Evolutionary conservation across 768 basidiomycete species (phyloP).

Genomic region (Serendipita sp.): DNA sequence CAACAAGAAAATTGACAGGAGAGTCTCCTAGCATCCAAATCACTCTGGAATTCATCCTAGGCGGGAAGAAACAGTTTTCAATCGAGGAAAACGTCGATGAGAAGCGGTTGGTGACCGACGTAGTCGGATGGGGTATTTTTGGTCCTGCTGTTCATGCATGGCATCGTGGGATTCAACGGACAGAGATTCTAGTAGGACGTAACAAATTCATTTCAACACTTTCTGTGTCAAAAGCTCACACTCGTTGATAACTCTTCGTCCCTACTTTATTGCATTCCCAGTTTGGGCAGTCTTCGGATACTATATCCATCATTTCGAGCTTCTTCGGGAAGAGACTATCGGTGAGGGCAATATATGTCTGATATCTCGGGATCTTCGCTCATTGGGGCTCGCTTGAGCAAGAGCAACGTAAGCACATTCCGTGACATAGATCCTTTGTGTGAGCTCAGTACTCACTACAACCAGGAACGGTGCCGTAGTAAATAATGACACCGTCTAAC

Average conservation of each 20-base stretch:
- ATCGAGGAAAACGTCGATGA: background rate
- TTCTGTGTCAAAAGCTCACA: background rate
- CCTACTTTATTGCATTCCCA: background rate
- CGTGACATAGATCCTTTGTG: too few species aligned
- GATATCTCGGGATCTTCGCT: background rate
- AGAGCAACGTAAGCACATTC: too few species aligned
- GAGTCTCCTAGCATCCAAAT: background rate
- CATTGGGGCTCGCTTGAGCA: too few species aligned
- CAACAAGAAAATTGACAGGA: background rate
- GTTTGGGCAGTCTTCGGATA: background rate
- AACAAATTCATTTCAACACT: background rate
- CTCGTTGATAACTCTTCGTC: background rate
- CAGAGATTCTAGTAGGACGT: background rate
- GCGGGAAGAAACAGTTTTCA: background rate
- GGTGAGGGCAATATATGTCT: background rate
- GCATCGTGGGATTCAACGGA: conserved; percentile 2
- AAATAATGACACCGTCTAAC: background rate
- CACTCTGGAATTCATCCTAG: background rate
- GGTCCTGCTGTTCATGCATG: background rate
- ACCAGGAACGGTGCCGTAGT: background rate
- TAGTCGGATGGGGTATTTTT: background rate
- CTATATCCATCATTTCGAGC: conserved; percentile 5
- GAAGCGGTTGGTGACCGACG: background rate
- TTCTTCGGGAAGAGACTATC: background rate
- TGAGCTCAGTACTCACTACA: background rate